A percentile compares a stretch with the other conserved stretches of the same genome.
Conservation (phyloP, 441 rosid genomes). For the Daphne laureola region DNA sequence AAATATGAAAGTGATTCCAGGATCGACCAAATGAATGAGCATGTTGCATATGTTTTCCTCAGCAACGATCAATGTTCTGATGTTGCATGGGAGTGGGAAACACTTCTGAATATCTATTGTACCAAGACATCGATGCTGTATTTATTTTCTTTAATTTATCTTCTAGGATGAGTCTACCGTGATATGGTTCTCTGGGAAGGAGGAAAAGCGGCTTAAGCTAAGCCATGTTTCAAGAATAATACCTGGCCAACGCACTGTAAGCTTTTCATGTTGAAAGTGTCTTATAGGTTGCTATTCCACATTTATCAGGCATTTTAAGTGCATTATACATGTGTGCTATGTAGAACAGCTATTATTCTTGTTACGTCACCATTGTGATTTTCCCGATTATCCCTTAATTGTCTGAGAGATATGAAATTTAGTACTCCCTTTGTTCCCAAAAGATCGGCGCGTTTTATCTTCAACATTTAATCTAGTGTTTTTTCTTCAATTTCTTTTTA, state of each 20-base stretch:
- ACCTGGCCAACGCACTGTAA: slow-evolving; percentile 57
- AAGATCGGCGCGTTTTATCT: too few species aligned
- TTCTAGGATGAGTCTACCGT: slow-evolving; percentile 49
- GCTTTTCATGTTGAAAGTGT: slow-evolving; percentile 15
- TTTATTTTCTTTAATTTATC: slow-evolving; percentile 7
- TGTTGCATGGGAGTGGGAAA: neutral
- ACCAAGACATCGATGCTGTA: neutral
- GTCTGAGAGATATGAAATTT: too few species aligned
- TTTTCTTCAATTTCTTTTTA: too few species aligned
- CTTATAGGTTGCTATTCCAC: neutral
- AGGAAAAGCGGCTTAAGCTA: slow-evolving; percentile 47
- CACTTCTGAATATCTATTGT: neutral
- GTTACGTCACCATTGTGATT: slow-evolving; percentile 7
- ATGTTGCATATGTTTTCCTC: slow-evolving; percentile 7
- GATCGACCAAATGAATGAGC: too few species aligned
- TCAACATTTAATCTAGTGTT: too few species aligned
- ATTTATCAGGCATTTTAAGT: slow-evolving; percentile 3
- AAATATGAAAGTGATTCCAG: too few species aligned
- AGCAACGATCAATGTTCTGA: neutral
- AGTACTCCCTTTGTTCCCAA: too few species aligned
- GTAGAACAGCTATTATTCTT: neutral
- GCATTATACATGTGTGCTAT: neutral
- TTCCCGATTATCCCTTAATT: neutral
- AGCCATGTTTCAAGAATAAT: slow-evolving; percentile 48
- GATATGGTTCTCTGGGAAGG: slow-evolving; percentile 53